Base-by-base conservation (phyloP, 371 early-diverging fungal genomes). In the Chytridium lagenaria region DNA sequence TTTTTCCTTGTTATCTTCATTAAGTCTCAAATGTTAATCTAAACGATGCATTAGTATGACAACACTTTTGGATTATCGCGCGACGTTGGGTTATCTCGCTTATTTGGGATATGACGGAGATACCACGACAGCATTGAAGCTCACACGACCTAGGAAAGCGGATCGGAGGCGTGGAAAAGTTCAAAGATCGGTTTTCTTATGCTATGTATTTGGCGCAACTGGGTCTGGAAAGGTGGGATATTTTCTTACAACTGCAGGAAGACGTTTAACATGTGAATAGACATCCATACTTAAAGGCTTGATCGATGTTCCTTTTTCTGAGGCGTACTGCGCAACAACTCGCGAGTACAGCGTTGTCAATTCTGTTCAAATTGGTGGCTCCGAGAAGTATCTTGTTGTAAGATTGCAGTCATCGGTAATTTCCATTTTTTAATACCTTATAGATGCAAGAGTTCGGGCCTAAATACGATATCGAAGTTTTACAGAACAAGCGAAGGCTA, bases 171-270 rank as follows among this genome's bases (percentile, higher is more conserved):
- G 92, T 74, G 95, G 93, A 39, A 93, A 91, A 55, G 89, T 92
- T 16, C 93, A 92, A 68, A 88, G 96, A 26, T 92, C 90, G 69
- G 95, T 95, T 12, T 97, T 96, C 78, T 79, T 92, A n/a, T 92
- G 94, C 72, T 95, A 95, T 77, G 95, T 97, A 0, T 90, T 98
- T 75, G 99, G 99, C 10, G 95, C 96, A 0, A 87, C 93, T 16
- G 93, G 94, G 2, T 90, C 92, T 0, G 99, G 99, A 67, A 98
- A 98, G 89, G 92, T 92, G 86, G n/a, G n/a, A n/a, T n/a, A n/a
- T n/a, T 59, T 65, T 66, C 30, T 15, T 28, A 0, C 23, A 2
- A 26, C 30, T 50, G 28, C 1, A 30, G 73, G 16, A 22, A 38
- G 67, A 7, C 16, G 16, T 23, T 2, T 73, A 22, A 22, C 28